Base-by-base conservation (phyloP, 306 rosid species). In the Lotus japonicus region DNA sequence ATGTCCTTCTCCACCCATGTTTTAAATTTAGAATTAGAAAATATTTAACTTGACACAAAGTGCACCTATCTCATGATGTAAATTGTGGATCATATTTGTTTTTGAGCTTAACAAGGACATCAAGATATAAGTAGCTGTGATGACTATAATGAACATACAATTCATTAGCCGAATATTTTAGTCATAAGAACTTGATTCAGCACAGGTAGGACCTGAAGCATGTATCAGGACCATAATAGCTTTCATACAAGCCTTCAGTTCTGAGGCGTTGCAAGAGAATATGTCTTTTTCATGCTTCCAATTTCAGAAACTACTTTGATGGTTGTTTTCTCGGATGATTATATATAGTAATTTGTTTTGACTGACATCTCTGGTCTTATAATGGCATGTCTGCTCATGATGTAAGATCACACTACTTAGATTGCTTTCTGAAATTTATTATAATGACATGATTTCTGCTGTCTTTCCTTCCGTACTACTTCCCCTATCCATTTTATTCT, bases 211-310 rank as follows among this genome's bases (percentile, higher is more conserved):
- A n/a, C n/a, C n/a, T n/a, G n/a, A n/a, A n/a, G n/a, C n/a, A 21
- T 21, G 23, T 21, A 21, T 21, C 23, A 21, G 2, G 23, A 39
- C 21, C 54, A 51, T 10, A 52, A 4, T 67, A 9, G n/a, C 38
- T 19, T 41, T 44, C 9, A 3, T 33, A 1, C 21, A 10, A 51
- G 50, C 79, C 53, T 67, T 44, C 23, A 45, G 33, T n/a, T 44
- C 54, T 36, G 21, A 36, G 12, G 41, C 19, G 36, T 35, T 59
- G 59, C 16, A 1, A 51, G 49, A 31, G 18, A 59, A 12, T 44
- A 52, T 67, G 53, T 15, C 62, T 60, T 44, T 64, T 39, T 48
- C 52, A 13, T 72, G 57, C 65, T 58, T 10, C 65, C 46, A 31
- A 67, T 51, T 11, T 51, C 58, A 19, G 23, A 44, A 33, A 58